Base-by-base conservation (phyloP, 1,284 basidiomycete genomes). In the Papiliotrema fonsecae region DNA sequence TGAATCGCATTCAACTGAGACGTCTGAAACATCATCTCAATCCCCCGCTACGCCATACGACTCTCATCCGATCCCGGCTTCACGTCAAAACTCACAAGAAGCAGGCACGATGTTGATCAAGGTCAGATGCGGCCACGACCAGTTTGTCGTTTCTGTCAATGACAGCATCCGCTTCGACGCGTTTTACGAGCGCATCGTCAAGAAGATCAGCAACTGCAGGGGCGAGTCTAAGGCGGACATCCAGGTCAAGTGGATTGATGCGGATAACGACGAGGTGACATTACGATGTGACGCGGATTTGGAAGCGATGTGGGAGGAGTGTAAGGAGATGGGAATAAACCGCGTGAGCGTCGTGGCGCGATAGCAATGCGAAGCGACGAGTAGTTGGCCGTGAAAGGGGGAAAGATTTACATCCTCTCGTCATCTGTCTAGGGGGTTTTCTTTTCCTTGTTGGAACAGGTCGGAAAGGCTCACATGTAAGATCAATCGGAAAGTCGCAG, bases 181-280 rank as follows among this genome's bases (percentile, higher is more conserved):
- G 31, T 78, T 98, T 41, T 83, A 92, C 51, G 87, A 92, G 65
- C 87, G 87, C 69, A 89, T 97, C 3, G 83, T 87, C 26, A 85
- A 86, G 75, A 97, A 97, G 80, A 88, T 97, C 58, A 81, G 88
- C 21, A 76, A 92, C 18, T 92, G 89, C 67, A 87, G 88, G 21
- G 84, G 83, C 3, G 78, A 83, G 47, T 77, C 84, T 35, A 80
- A 81, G 22, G 85, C 86, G 0, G 73, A 93, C n/a, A 37, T 71
- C 19, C 56, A 60, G 45, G 63, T 71, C 61, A 65, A 65, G 48
- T 71, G 67, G 65, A 54, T 71, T 38, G 69, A 71, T 50, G 47
- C 57, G 34, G 69, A 71, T 42, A 57, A 62, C 26, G 69, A 71
- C 54, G 67, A 71, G 56, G 58, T 71, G 18, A 57, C 60, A 25